Conservation (phyloP, 768 basidiomycete genomes). For the Russula foetens region DNA sequence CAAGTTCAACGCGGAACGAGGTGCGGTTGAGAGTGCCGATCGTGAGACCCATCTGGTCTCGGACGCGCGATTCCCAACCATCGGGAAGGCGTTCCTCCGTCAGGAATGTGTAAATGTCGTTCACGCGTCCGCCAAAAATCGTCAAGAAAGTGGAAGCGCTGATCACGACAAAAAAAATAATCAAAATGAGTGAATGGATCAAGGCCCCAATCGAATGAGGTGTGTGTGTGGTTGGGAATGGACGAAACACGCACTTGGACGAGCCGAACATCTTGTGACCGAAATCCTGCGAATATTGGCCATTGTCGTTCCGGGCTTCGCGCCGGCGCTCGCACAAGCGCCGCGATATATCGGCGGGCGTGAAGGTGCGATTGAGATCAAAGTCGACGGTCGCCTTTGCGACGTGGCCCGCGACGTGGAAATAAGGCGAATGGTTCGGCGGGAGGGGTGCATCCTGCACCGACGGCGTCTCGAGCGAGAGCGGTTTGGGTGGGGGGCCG, state of each 20-base stretch:
- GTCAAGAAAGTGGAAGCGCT: conserved; percentile 57
- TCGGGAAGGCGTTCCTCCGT: conserved; percentile 62
- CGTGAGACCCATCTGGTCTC: conserved; percentile 52
- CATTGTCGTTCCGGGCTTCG: conserved; percentile 45
- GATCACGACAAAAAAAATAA: background rate
- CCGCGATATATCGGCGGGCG: conserved; percentile 47
- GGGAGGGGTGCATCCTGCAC: background rate
- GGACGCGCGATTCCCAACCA: conserved; percentile 58
- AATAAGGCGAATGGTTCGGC: conserved; percentile 6
- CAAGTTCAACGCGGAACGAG: conserved; percentile 26
- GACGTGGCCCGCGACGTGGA: background rate
- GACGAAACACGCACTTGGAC: conserved; percentile 44
- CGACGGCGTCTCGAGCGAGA: background rate
- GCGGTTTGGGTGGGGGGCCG: conserved; percentile 36
- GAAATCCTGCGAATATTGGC: conserved; percentile 42
- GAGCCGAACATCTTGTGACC: conserved; percentile 57
- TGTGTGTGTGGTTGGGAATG: no score
- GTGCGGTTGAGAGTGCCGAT: conserved; percentile 44
- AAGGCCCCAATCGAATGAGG: no score
- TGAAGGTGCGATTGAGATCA: conserved; percentile 33
- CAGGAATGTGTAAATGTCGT: conserved; percentile 48
- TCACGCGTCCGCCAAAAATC: conserved; percentile 56
- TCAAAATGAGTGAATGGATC: no score
- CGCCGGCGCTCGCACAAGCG: conserved; percentile 53
- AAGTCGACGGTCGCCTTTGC: background rate